phyloP scores from a whole-genome alignment of 148 eudicot genomes.

The Cornus kousa region DNA sequence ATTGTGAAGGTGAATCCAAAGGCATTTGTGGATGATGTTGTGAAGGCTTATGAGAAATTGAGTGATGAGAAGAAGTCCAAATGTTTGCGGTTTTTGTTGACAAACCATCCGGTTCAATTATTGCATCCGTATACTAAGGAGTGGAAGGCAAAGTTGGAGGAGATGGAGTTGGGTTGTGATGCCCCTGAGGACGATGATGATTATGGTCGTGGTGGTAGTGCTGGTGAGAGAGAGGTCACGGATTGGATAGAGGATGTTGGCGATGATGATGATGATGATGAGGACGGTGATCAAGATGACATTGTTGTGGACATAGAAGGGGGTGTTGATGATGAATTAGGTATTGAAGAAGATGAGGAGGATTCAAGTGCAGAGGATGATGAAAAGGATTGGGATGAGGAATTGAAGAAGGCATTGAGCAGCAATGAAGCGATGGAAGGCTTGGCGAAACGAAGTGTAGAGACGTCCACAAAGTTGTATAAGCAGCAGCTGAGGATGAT shows the following conservation, averaged over 20 bases:
- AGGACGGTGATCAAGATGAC: slow-evolving; percentile 32
- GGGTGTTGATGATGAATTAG: slow-evolving; percentile 45
- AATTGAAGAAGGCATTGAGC: slow-evolving; percentile 71
- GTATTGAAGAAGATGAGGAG: slow-evolving; percentile 43
- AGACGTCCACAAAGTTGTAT: slow-evolving; percentile 40
- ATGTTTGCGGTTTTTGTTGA: slow-evolving; percentile 77
- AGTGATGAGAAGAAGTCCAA: slow-evolving; percentile 82
- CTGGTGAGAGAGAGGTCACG: slow-evolving; percentile 38
- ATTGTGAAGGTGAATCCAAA: slow-evolving; percentile 71
- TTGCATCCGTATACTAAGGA: slow-evolving; percentile 95
- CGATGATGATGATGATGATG: slow-evolving; percentile 33
- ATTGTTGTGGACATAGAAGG: slow-evolving; percentile 36
- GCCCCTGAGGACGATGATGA: slow-evolving; percentile 77
- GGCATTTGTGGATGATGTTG: slow-evolving; percentile 97
- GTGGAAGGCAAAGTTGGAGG: slow-evolving; percentile 96
- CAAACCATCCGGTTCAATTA: slow-evolving; percentile 68
- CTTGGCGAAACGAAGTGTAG: slow-evolving; percentile 46
- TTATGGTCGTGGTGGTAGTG: slow-evolving; percentile 5
- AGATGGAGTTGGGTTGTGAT: slow-evolving; percentile 95
- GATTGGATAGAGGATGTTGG: slow-evolving; percentile 75
- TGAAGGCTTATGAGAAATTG: slow-evolving; percentile 78
- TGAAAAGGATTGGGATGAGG: slow-evolving; percentile 66
- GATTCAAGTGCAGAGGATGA: slow-evolving; percentile 60
- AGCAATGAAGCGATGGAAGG: slow-evolving; percentile 82
- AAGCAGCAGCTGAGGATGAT: slow-evolving; percentile 39